Percentiles rank a stretch among this genome's conserved stretches.
Evolutionary conservation across 2,329 filamentous ascomycete species (phyloP).

Genomic region (Verticillium isaacii): DNA sequence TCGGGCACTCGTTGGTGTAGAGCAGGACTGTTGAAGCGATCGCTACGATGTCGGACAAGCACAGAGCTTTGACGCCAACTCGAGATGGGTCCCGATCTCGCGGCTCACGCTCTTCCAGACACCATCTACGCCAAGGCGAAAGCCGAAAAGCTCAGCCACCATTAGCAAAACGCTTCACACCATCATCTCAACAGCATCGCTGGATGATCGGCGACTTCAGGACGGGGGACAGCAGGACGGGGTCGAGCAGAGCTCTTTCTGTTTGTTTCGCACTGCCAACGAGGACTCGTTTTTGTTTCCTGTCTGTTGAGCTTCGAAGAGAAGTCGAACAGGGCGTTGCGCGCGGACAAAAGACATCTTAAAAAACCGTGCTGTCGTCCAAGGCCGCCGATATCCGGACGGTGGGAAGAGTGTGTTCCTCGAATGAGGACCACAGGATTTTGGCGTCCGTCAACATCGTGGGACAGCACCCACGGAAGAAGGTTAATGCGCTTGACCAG

Average conservation of each 20-base stretch:
- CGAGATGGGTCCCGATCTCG: conserved; percentile 73
- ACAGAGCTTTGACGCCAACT: conserved; percentile 91
- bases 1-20: background rate
- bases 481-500: conserved; percentile 56
- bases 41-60: conserved; percentile 63
- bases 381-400: conserved; percentile 27
- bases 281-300: conserved; percentile 94
- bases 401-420: conserved; percentile 40
- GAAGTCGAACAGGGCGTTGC: conserved; percentile 57
- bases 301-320: conserved; percentile 45
- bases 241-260: conserved; percentile 55
- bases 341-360: conserved; percentile 91
- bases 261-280: conserved; percentile 80
- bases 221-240: conserved; percentile 11
- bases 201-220: conserved; percentile 21
- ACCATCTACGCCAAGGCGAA: background rate
- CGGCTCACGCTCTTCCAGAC: conserved; percentile 11
- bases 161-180: background rate
- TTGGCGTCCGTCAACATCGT: conserved; percentile 45
- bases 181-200: conserved; percentile 17
- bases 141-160: background rate
- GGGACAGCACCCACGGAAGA: conserved; percentile 35
- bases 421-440: conserved; percentile 23
- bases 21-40: background rate
- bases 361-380: conserved; percentile 80